A percentile compares a stretch with the other conserved stretches of the same genome.
Conservation (phyloP, 129 eudicot genomes). For the Erigeron canadensis region DNA sequence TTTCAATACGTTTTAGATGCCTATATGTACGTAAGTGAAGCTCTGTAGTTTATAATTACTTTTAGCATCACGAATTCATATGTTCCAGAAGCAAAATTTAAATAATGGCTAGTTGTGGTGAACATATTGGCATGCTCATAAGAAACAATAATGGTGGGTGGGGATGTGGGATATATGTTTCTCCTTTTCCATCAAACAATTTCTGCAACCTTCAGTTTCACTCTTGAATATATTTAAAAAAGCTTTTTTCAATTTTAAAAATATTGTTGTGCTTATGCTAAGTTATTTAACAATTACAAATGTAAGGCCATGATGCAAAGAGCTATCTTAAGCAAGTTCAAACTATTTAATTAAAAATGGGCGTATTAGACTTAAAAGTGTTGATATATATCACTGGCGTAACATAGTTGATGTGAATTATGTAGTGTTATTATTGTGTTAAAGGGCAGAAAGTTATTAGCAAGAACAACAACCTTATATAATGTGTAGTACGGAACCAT, state of each 20-base stretch:
- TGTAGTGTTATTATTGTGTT: too few relatives aligned
- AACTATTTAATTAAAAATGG: not conserved
- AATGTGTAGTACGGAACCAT: too few relatives aligned
- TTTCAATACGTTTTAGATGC: too few relatives aligned
- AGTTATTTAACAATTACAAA: not conserved
- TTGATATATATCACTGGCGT: too few relatives aligned
- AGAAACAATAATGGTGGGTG: constrained; percentile 24
- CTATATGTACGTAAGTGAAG: not conserved
- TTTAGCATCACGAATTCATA: not conserved
- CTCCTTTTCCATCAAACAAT: constrained; percentile 24
- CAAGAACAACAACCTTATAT: too few relatives aligned
- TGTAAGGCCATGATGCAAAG: not conserved
- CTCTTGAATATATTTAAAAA: not conserved
- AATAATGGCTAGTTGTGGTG: constrained; percentile 16
- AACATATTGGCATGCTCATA: constrained; percentile 26
- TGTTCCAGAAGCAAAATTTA: not conserved
- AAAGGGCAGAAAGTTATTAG: too few relatives aligned
- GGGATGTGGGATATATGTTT: constrained; percentile 18
- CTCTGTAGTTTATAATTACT: not conserved
- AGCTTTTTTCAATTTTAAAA: not conserved
- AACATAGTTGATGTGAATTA: too few relatives aligned
- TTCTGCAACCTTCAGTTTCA: constrained; percentile 21
- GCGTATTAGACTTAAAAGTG: too few relatives aligned
- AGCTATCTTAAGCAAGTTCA: not conserved
- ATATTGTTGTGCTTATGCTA: not conserved